Percentiles rank a stretch among this genome's conserved stretches.
These are phyloP conservation scores for Gonium pectorale DNA, from an alignment of 139 green algal species.

Conservation along the genomic window DNA sequence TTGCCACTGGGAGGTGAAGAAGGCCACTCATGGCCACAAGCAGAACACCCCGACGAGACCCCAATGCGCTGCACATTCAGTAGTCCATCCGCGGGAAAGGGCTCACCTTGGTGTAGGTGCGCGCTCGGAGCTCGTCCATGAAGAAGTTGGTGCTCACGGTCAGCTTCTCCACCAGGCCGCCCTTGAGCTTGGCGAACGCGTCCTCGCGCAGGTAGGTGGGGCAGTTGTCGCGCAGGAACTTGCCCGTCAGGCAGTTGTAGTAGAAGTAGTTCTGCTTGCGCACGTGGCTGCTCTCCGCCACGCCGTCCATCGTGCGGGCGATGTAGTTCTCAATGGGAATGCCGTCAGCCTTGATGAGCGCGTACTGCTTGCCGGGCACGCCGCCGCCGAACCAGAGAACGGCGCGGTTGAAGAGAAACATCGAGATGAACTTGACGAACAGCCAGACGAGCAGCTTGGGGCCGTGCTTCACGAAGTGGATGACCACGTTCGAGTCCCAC, in stretches of 20 bases:
- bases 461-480: conserved; percentile 77
- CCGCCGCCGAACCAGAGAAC: conserved; percentile 92
- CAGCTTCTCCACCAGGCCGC: conserved; percentile 77
- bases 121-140: conserved; percentile 85
- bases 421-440: conserved; percentile 69
- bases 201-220: conserved; percentile 89
- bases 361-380: conserved; percentile 94
- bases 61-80: too few relatives aligned
- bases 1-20: too few relatives aligned
- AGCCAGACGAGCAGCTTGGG: conserved; percentile 76
- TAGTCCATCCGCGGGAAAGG: too few relatives aligned
- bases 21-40: too few relatives aligned
- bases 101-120: conserved; percentile 91
- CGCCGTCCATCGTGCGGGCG: conserved; percentile 87
- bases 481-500: conserved; percentile 82
- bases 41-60: too few relatives aligned
- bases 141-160: conserved; percentile 90
- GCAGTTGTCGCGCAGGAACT: conserved; percentile 95
- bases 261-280: conserved; percentile 97
- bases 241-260: conserved; percentile 94
- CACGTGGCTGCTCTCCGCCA: conserved; percentile 70
- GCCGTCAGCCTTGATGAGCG: conserved; percentile 90
- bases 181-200: conserved; percentile 86
- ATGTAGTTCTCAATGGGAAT: conserved; percentile 92
- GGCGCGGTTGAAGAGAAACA: conserved; percentile 71